These are phyloP conservation scores for Mycena floridula DNA, from an alignment of 768 basidiomycete species.

Conservation along the genomic window DNA sequence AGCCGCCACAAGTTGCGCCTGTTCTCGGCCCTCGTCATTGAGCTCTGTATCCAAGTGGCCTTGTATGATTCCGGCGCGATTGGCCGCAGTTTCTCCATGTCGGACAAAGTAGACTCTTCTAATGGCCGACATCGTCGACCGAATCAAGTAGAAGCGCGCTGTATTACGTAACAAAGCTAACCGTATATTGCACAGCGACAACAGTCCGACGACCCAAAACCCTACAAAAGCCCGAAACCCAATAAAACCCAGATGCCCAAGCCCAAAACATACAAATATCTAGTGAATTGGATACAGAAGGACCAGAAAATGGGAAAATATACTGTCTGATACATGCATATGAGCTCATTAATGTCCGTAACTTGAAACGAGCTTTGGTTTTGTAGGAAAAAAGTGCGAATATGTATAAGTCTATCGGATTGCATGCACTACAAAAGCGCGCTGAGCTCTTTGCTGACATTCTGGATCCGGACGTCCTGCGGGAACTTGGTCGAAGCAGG, in stretches of 20 bases:
- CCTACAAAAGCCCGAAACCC: not conserved
- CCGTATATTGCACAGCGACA: no score
- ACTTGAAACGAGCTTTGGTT: not conserved
- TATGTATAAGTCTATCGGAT: not conserved
- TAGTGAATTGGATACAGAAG: no score
- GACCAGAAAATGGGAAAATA: no score
- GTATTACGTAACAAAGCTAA: not conserved
- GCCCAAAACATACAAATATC: no score
- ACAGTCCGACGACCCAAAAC: no score
- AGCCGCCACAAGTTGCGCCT: constrained; percentile 51
- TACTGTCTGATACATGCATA: not conserved
- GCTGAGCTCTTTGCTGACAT: constrained; percentile 42
- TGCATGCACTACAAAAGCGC: constrained; percentile 27
- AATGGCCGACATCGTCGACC: constrained; percentile 15
- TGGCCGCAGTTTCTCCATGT: constrained; percentile 76
- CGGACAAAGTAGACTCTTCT: constrained; percentile 64
- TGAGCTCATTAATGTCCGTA: not conserved
- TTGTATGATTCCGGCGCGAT: constrained; percentile 58
- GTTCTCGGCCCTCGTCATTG: constrained; percentile 54
- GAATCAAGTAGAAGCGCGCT: not conserved
- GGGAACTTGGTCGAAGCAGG: constrained; percentile 40
- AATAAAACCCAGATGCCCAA: not conserved
- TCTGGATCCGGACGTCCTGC: constrained; percentile 50
- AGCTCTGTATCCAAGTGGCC: constrained; percentile 68
- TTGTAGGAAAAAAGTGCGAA: not conserved